Conservation (phyloP, 2,329 filamentous ascomycete genomes). For the Apiospora koreana region DNA sequence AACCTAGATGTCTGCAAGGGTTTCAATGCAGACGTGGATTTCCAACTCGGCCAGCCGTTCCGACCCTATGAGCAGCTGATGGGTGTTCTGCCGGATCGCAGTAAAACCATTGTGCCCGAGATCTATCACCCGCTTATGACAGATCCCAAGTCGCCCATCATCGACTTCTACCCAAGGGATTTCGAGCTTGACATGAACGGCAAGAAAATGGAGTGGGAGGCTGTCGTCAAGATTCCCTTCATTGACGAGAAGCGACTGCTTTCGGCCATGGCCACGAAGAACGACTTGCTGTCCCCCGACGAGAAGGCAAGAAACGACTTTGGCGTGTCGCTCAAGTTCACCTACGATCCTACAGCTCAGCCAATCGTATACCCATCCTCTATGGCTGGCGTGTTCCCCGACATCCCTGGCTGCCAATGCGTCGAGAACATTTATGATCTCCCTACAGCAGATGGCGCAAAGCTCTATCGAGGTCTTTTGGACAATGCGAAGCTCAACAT, state of each 20-base stretch:
- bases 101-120: constrained; percentile 89
- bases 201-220: constrained; percentile 99
- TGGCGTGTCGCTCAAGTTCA: constrained; percentile 90
- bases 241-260: constrained; percentile 90
- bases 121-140: constrained; percentile 95
- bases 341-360: constrained; percentile 74
- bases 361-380: constrained; percentile 82
- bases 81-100: constrained; percentile 95
- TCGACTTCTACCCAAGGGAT: constrained; percentile 96
- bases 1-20: constrained; percentile 80
- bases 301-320: constrained; percentile 87
- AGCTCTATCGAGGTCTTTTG: constrained; percentile 81
- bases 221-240: constrained; percentile 98
- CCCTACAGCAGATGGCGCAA: constrained; percentile 86
- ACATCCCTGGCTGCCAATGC: constrained; percentile 83
- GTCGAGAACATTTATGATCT: constrained; percentile 96
- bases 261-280: constrained; percentile 81
- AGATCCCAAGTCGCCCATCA: constrained; percentile 83
- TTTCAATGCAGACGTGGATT: constrained; percentile 82
- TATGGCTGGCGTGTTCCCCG: constrained; percentile 85
- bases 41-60: constrained; percentile 93
- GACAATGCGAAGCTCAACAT: constrained; percentile 80
- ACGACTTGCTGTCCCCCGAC: constrained; percentile 72
- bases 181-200: constrained; percentile 99
- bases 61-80: constrained; percentile 94